Evolutionary conservation across 208 protist genomes (phyloP).

Genomic region (Acanthamoeba divionensis): DNA sequence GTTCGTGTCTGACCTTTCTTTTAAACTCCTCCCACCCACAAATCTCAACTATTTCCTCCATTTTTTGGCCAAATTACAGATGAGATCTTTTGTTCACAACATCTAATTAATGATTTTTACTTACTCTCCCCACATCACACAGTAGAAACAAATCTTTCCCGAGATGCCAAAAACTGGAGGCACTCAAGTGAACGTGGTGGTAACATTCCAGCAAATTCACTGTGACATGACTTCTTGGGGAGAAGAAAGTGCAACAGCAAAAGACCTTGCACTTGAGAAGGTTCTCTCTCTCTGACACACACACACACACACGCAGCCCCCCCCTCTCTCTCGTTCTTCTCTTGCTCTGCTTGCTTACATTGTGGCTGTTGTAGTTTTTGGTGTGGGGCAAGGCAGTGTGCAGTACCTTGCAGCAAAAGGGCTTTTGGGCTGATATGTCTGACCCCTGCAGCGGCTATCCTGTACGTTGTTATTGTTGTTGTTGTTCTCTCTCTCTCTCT

Average conservation of each 20-base stretch:
- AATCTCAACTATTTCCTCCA: not conserved
- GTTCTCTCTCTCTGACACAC: slow-evolving; percentile 19
- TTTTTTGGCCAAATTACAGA: not conserved
- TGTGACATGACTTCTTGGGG: slow-evolving; percentile 11
- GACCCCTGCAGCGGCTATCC: slow-evolving; percentile 70
- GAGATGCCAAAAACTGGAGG: not conserved
- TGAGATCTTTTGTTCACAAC: not conserved
- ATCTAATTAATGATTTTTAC: not conserved
- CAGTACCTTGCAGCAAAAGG: not conserved
- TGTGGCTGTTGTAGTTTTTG: slow-evolving; percentile 51
- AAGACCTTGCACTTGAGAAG: slow-evolving; percentile 14
- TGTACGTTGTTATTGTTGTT: slow-evolving; percentile 53
- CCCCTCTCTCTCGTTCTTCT: not conserved
- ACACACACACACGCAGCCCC: not conserved
- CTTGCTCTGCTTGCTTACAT: not conserved
- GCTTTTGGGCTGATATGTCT: slow-evolving; percentile 64
- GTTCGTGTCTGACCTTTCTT: not conserved
- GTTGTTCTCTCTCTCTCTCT: no score
- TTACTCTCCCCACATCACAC: not conserved
- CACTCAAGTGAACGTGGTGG: not conserved
- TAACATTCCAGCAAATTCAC: slow-evolving; percentile 43
- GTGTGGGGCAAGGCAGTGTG: slow-evolving; percentile 55
- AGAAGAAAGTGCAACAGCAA: no score
- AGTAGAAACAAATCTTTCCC: not conserved
- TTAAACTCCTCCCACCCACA: not conserved